phyloP scores from a whole-genome alignment of 805 yeast species.

The Blastobotrys attinorum region DNA sequence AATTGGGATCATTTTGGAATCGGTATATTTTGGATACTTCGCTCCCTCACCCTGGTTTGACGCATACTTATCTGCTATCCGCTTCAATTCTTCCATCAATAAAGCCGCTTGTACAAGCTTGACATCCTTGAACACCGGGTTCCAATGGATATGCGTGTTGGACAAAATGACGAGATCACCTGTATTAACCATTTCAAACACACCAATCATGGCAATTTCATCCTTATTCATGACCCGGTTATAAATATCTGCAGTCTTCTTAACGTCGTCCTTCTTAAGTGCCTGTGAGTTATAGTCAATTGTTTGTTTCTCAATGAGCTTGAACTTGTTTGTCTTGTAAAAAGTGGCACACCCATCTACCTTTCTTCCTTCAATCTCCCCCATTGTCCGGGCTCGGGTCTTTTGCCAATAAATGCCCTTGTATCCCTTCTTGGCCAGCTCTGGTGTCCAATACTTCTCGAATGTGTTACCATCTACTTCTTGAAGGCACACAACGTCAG shows the following conservation, averaged over 20 bases:
- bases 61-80: slow-evolving; percentile 43
- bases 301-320: slow-evolving; percentile 58
- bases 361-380: slow-evolving; percentile 65
- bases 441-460: slow-evolving; percentile 80
- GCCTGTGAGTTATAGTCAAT: slow-evolving; percentile 65
- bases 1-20: slow-evolving; percentile 54
- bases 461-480: slow-evolving; percentile 86
- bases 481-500: slow-evolving; percentile 86
- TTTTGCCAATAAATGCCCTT: slow-evolving; percentile 76
- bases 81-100: slow-evolving; percentile 77
- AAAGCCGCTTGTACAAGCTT: slow-evolving; percentile 94
- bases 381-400: slow-evolving; percentile 87
- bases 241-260: slow-evolving; percentile 88
- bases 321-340: slow-evolving; percentile 61
- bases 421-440: slow-evolving; percentile 67
- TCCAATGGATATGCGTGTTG: slow-evolving; percentile 97
- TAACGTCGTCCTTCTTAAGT: slow-evolving; percentile 55
- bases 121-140: slow-evolving; percentile 92
- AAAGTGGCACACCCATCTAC: slow-evolving; percentile 99
- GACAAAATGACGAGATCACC: slow-evolving; percentile 69
- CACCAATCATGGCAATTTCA: slow-evolving; percentile 74
- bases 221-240: slow-evolving; percentile 96
- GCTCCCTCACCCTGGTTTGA: slow-evolving; percentile 26
- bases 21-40: slow-evolving; percentile 33
- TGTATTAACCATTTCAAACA: slow-evolving; percentile 63